Evolutionary conservation across 108 stramenopile genomes (phyloP).

Genomic region (Aurantiochytrium sp.): DNA sequence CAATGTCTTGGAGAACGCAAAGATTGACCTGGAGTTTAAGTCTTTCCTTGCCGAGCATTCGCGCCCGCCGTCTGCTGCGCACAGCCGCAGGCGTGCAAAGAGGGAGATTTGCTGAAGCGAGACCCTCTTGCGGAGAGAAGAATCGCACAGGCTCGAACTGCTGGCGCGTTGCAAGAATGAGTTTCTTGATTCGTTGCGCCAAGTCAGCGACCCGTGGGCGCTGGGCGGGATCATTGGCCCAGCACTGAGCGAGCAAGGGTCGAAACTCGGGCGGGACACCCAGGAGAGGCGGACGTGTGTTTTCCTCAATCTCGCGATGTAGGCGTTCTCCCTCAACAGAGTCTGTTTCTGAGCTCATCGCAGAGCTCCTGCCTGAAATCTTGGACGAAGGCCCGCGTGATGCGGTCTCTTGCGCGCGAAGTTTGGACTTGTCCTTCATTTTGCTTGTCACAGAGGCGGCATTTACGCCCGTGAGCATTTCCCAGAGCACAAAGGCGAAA

Average conservation of each 20-base stretch:
- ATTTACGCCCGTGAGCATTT: background rate
- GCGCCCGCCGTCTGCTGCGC: background rate
- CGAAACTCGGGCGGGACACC: conserved; percentile 8
- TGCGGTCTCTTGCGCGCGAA: background rate
- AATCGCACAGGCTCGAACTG: background rate
- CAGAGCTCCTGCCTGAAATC: background rate
- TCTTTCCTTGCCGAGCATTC: background rate
- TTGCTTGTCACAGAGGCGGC: background rate
- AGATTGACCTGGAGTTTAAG: background rate
- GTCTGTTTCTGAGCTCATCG: background rate
- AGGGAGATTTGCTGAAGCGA: background rate
- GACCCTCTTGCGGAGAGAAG: background rate
- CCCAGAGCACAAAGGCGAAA: background rate
- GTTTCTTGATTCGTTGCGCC: background rate
- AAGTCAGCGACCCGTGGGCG: background rate
- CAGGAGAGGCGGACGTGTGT: background rate
- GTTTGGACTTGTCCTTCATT: background rate
- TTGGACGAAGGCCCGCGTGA: background rate
- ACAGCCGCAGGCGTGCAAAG: background rate
- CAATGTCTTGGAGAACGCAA: background rate
- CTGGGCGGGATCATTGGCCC: background rate
- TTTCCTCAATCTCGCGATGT: background rate
- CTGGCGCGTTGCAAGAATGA: background rate
- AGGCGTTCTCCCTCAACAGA: background rate
- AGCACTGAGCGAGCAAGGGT: background rate